Evolutionary conservation across 148 eudicot genomes (phyloP).

Genomic region (Fagopyrum homotropicum): DNA sequence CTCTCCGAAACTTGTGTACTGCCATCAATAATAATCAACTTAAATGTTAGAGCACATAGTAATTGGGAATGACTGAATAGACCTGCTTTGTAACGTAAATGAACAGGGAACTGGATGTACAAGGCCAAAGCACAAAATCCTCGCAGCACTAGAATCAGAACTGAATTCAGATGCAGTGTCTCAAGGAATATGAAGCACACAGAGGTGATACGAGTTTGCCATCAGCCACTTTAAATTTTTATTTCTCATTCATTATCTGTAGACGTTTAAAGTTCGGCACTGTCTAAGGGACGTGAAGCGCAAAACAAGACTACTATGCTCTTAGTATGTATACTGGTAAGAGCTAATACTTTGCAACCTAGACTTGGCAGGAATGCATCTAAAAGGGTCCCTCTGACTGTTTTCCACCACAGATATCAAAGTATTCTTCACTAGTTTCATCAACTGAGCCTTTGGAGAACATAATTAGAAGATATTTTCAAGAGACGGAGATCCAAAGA

Average conservation of each 20-base stretch:
- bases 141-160: too few relatives aligned
- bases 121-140: too few relatives aligned
- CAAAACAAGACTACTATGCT: background rate
- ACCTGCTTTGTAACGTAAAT: background rate
- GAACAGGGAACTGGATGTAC: background rate
- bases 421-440: too few relatives aligned
- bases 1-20: slow-evolving; percentile 94
- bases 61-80: too few relatives aligned
- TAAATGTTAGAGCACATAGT: too few relatives aligned
- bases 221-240: too few relatives aligned
- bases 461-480: background rate
- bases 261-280: too few relatives aligned
- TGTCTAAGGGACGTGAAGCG: background rate
- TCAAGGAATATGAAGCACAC: background rate
- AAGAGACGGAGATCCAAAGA: background rate
- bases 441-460: too few relatives aligned
- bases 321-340: background rate
- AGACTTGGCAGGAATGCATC: background rate
- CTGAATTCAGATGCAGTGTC: background rate
- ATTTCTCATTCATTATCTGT: too few relatives aligned
- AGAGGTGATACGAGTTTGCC: background rate
- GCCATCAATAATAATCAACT: slow-evolving; percentile 10
- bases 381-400: background rate
- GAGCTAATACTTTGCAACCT: background rate
- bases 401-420: too few relatives aligned